Evolutionary conservation across 176 grass and related monocot genomes (phyloP).

Genomic region (Lolium rigidum): DNA sequence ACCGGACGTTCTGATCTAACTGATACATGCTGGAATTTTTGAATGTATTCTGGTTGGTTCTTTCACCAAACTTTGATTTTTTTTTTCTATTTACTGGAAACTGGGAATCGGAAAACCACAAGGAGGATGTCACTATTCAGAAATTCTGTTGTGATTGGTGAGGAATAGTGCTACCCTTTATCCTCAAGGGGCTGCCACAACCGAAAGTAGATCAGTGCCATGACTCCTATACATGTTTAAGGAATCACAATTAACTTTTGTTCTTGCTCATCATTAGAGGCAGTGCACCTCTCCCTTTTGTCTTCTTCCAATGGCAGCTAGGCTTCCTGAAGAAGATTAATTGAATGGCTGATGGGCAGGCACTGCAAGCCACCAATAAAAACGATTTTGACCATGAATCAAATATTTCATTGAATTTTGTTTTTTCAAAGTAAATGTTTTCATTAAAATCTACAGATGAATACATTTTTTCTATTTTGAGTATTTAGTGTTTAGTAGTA

Average conservation of each 20-base stretch:
- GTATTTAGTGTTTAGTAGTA: conserved; percentile 10
- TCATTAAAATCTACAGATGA: neutral
- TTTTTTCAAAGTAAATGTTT: conserved; percentile 2
- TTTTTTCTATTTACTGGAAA: neutral
- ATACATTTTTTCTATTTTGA: conserved; percentile 14
- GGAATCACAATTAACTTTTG: too few relatives aligned
- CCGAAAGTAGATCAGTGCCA: conserved; percentile 1
- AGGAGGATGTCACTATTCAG: neutral
- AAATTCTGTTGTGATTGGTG: neutral
- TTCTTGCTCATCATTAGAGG: neutral
- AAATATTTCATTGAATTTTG: conserved; percentile 12
- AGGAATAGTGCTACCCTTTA: neutral
- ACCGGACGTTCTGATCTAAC: neutral
- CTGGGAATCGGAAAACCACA: neutral
- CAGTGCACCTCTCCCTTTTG: neutral
- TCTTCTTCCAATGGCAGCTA: neutral
- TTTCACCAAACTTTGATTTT: neutral
- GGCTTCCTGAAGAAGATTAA: neutral
- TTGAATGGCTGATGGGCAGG: neutral
- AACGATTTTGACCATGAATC: neutral
- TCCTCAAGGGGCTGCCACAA: conserved; percentile 8
- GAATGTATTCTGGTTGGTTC: too few relatives aligned
- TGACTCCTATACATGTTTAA: neutral
- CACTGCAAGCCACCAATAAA: neutral
- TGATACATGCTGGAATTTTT: neutral